Percentiles rank a stretch among this genome's conserved stretches.
Conservation (phyloP, 2,329 filamentous ascomycete species). For the Cyclaneusma minus region DNA sequence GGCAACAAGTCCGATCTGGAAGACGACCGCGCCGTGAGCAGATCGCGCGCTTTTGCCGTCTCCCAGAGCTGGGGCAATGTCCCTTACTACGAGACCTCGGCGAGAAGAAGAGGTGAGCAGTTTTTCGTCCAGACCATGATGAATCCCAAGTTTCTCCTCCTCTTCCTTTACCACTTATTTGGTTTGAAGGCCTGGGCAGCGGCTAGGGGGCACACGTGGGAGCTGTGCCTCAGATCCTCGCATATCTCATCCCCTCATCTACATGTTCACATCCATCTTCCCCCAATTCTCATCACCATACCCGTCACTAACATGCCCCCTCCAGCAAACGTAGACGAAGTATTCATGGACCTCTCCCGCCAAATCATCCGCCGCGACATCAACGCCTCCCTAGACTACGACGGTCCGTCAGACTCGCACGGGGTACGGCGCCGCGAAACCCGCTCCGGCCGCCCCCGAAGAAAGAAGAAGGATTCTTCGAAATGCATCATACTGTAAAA, state of each 20-base stretch:
- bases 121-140: neutral
- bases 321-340: conserved; percentile 53
- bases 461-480: too few relatives aligned
- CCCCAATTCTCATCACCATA: conserved; percentile 3
- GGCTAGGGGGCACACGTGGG: too few relatives aligned
- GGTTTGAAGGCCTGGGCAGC: neutral
- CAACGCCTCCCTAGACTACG: too few relatives aligned
- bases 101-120: conserved; percentile 34
- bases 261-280: neutral
- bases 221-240: neutral
- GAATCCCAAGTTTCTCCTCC: neutral
- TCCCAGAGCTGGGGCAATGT: conserved; percentile 57
- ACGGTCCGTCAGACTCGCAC: too few relatives aligned
- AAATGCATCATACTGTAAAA: too few relatives aligned
- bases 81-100: conserved; percentile 60
- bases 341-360: conserved; percentile 51
- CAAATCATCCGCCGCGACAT: conserved; percentile 51
- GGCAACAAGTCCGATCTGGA: conserved; percentile 63
- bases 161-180: neutral
- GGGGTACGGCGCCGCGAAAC: too few relatives aligned
- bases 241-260: neutral
- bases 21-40: conserved; percentile 51
- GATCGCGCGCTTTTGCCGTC: conserved; percentile 48
- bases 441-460: too few relatives aligned
- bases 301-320: too few relatives aligned